A percentile compares a stretch with the other conserved stretches of the same genome.
These are phyloP conservation scores for Dactylorhiza incarnata DNA, from an alignment of 106 monocot species.

Conservation along the genomic window DNA sequence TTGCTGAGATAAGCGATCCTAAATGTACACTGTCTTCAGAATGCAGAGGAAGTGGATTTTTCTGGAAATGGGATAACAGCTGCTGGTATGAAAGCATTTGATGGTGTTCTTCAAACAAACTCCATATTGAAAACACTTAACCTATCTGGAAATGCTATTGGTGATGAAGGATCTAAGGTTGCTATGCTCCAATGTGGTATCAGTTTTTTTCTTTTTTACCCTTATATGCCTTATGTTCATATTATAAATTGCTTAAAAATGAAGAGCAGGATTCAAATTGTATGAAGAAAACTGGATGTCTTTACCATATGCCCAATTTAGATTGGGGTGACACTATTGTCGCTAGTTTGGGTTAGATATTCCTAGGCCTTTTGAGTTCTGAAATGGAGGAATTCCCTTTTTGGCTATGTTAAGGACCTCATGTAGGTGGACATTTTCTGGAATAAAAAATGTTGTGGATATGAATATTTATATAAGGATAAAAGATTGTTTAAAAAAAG, in stretches of 20 bases:
- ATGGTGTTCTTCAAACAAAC: conserved; percentile 91
- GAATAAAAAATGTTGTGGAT: neutral
- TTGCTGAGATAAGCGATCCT: neutral
- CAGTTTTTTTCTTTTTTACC: conserved; percentile 2
- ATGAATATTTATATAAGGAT: neutral
- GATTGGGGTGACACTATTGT: neutral
- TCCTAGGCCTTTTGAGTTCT: too few relatives aligned
- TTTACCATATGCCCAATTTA: neutral
- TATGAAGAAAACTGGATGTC: neutral
- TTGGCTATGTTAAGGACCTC: neutral
- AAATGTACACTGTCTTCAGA: conserved; percentile 28
- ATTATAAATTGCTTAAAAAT: conserved; percentile 2
- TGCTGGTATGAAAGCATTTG: conserved; percentile 86
- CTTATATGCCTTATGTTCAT: neutral
- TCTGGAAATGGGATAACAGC: conserved; percentile 96
- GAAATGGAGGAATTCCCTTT: neutral
- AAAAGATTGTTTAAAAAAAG: neutral
- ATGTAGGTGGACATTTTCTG: neutral
- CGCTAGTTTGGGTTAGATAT: neutral
- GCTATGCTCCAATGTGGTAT: conserved; percentile 8
- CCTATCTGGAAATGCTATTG: conserved; percentile 92
- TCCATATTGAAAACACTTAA: conserved; percentile 71
- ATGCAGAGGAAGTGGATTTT: conserved; percentile 91
- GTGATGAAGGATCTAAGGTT: conserved; percentile 98
- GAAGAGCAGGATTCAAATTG: neutral